Conservation (phyloP, 2,329 filamentous ascomycete genomes). For the Orbilia javanica region DNA sequence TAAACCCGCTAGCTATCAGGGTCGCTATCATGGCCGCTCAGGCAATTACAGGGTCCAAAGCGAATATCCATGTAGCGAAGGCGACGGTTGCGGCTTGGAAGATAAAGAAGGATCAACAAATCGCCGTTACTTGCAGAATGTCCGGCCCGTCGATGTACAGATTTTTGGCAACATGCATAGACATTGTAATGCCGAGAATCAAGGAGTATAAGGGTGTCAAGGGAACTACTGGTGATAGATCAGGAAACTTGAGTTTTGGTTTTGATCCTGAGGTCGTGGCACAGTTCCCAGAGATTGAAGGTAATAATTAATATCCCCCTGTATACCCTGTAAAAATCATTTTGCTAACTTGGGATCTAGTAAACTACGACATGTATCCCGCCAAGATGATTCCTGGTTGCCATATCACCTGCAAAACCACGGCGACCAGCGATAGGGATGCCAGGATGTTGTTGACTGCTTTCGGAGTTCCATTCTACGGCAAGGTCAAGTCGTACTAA, state of each 20-base stretch:
- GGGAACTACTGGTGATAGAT: conserved; percentile 82
- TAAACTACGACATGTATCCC: conserved; percentile 69
- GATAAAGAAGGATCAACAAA: conserved; percentile 77
- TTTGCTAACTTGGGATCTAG: conserved; percentile 57
- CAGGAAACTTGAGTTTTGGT: conserved; percentile 88
- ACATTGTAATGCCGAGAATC: conserved; percentile 91
- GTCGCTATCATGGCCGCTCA: conserved; percentile 87
- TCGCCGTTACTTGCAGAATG: conserved; percentile 82
- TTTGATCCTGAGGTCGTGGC: conserved; percentile 80
- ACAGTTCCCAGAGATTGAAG: conserved; percentile 91
- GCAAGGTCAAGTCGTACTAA: conserved; percentile 70
- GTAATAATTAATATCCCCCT: conserved; percentile 72
- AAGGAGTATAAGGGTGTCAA: conserved; percentile 93
- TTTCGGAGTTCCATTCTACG: conserved; percentile 84
- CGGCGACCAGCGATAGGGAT: conserved; percentile 85
- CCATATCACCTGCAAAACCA: conserved; percentile 85
- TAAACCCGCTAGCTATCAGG: conserved; percentile 80
- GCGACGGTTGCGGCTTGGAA: conserved; percentile 80
- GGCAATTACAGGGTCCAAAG: conserved; percentile 83
- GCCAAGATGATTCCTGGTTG: conserved; percentile 85
- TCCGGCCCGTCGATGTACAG: conserved; percentile 85
- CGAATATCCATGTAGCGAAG: conserved; percentile 77
- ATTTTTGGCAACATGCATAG: conserved; percentile 89
- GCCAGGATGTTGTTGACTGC: conserved; percentile 80
- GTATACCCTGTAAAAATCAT: conserved; percentile 1